These are phyloP conservation scores for Suillus hirtellus DNA, from an alignment of 768 basidiomycete species.

Conservation along the genomic window DNA sequence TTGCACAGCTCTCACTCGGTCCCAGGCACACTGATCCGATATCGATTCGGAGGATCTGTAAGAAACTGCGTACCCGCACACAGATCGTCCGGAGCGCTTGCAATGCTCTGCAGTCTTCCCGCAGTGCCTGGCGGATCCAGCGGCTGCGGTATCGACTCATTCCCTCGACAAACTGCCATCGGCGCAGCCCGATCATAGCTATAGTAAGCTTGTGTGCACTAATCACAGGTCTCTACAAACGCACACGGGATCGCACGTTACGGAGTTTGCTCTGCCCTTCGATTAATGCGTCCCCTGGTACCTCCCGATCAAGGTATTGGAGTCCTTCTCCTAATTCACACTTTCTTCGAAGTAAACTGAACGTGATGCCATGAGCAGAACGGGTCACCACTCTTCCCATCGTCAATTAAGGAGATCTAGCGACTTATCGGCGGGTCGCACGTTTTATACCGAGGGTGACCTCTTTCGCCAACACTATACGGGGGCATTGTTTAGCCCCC, in stretches of 20 bases:
- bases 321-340: background rate
- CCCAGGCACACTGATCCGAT: slow-evolving; percentile 5
- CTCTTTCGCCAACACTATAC: background rate
- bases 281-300: background rate
- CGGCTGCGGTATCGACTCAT: background rate
- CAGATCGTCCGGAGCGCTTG: background rate
- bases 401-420: background rate
- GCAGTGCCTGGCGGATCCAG: slow-evolving; percentile 2
- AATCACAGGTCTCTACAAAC: too few relatives aligned
- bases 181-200: background rate
- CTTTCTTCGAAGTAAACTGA: background rate
- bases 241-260: background rate
- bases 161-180: background rate
- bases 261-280: background rate
- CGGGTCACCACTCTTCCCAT: background rate
- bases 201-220: background rate
- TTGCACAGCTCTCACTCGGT: background rate
- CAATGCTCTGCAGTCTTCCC: background rate
- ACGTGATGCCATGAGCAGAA: background rate
- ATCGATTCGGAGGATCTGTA: slow-evolving; percentile 5
- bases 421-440: background rate
- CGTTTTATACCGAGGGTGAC: background rate
- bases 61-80: background rate
- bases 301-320: background rate
- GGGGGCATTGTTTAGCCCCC: background rate